A percentile compares a stretch with the other conserved stretches of the same genome.
Conservation (phyloP, 2,329 filamentous ascomycete species). For the Fusarium nematophilum region DNA sequence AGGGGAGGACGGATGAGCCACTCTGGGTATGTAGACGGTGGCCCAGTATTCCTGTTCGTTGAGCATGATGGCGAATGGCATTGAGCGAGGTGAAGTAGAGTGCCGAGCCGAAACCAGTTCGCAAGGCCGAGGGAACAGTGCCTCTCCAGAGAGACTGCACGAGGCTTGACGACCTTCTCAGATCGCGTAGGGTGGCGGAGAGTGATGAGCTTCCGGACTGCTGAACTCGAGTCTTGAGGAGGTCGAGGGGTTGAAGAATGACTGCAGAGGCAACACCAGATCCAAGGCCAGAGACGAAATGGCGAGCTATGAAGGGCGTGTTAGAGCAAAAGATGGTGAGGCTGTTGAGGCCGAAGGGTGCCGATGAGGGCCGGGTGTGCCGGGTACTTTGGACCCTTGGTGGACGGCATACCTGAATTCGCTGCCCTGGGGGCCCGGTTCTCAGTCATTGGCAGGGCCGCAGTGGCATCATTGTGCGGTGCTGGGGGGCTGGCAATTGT, state of each 20-base stretch:
- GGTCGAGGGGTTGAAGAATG: slow-evolving; percentile 92
- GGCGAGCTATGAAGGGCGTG: slow-evolving; percentile 69
- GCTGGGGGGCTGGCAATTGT: slow-evolving; percentile 37
- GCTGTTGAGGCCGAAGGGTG: background rate
- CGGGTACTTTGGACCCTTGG: slow-evolving; percentile 6
- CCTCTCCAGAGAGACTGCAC: slow-evolving; percentile 89
- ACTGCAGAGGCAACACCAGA: slow-evolving; percentile 91
- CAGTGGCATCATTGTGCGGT: slow-evolving; percentile 36
- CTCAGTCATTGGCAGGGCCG: slow-evolving; percentile 29
- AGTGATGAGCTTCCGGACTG: slow-evolving; percentile 82
- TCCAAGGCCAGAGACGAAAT: slow-evolving; percentile 88
- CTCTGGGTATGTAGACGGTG: slow-evolving; percentile 37
- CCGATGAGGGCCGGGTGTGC: slow-evolving; percentile 5
- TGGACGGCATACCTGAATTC: slow-evolving; percentile 42
- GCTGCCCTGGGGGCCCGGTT: slow-evolving; percentile 33
- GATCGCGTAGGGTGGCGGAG: slow-evolving; percentile 43
- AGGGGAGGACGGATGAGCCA: slow-evolving; percentile 79
- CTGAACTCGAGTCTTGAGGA: slow-evolving; percentile 96
- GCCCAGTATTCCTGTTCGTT: slow-evolving; percentile 40
- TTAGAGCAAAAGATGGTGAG: slow-evolving; percentile 22
- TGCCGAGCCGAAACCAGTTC: slow-evolving; percentile 91
- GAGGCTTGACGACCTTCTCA: slow-evolving; percentile 67
- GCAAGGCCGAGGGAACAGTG: slow-evolving; percentile 89
- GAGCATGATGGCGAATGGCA: slow-evolving; percentile 76
- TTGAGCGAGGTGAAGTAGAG: slow-evolving; percentile 95